phyloP scores from a whole-genome alignment of 164 flowering plant genomes.

The Piper betle region DNA sequence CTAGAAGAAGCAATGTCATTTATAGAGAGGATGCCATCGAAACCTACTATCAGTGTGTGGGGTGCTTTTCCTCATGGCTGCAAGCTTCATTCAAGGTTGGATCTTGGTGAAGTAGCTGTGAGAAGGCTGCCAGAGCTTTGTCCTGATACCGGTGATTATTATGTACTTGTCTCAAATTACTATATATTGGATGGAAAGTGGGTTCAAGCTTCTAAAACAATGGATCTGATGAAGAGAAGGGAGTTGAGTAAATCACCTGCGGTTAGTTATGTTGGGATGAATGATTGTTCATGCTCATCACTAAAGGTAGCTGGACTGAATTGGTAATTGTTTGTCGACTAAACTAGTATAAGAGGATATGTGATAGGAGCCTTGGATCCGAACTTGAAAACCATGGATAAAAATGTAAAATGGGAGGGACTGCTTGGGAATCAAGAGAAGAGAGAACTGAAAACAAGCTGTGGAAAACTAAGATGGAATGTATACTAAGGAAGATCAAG shows the following conservation, averaged over 20 bases:
- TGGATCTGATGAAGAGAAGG: constrained; percentile 47
- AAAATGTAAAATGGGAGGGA: no score
- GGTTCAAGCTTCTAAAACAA: constrained; percentile 33
- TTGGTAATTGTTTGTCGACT: no score
- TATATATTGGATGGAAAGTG: constrained; percentile 51
- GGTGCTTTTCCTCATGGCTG: constrained; percentile 77
- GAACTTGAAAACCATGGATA: no score
- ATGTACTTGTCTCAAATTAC: constrained; percentile 46
- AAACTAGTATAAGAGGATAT: no score
- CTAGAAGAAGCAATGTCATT: constrained; percentile 61
- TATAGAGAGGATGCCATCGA: constrained; percentile 44
- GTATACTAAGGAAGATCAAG: no score
- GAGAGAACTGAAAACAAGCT: no score
- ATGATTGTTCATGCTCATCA: constrained; percentile 8
- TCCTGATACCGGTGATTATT: constrained; percentile 43
- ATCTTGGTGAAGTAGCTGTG: constrained; percentile 47
- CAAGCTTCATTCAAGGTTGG: constrained; percentile 41
- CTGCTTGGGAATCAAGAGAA: no score
- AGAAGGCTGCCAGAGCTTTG: constrained; percentile 44
- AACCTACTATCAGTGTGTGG: constrained; percentile 34
- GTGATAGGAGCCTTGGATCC: no score
- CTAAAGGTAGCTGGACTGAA: constrained; percentile 9
- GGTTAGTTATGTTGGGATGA: constrained; percentile 32
- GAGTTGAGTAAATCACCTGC: constrained; percentile 49
- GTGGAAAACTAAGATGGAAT: no score